Conservation (phyloP, 495 filamentous ascomycete species). For the Neurospora sp. region DNA sequence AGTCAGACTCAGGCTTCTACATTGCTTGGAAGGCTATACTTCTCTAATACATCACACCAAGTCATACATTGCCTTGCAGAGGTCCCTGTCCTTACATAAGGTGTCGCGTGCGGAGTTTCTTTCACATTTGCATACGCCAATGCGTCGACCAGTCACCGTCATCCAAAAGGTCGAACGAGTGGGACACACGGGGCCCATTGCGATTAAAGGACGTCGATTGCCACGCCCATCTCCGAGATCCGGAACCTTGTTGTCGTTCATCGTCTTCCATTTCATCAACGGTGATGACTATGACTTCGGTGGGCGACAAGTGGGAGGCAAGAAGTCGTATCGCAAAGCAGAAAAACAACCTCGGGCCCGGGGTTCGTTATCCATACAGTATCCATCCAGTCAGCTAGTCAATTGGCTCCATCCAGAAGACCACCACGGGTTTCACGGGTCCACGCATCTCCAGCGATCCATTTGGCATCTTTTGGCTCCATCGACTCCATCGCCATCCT, state of each 20-base stretch:
- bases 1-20: too few species aligned
- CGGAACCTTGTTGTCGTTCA: background rate
- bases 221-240: too few species aligned
- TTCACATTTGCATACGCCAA: background rate
- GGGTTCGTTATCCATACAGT: background rate
- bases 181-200: background rate
- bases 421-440: background rate
- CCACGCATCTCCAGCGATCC: background rate
- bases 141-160: background rate
- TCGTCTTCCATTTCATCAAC: background rate
- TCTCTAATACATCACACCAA: too few species aligned
- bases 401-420: background rate
- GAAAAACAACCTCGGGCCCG: background rate
- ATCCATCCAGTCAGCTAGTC: background rate
- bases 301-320: background rate
- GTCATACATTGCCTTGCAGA: too few species aligned
- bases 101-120: background rate
- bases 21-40: too few species aligned
- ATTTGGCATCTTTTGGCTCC: too few species aligned
- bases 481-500: background rate
- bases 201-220: too few species aligned
- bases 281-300: background rate
- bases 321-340: background rate
- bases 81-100: too few species aligned
- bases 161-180: background rate